A percentile compares a stretch with the other conserved stretches of the same genome.
phyloP scores from a whole-genome alignment of 345 rosid species.

The Eucalyptus tenuipes region DNA sequence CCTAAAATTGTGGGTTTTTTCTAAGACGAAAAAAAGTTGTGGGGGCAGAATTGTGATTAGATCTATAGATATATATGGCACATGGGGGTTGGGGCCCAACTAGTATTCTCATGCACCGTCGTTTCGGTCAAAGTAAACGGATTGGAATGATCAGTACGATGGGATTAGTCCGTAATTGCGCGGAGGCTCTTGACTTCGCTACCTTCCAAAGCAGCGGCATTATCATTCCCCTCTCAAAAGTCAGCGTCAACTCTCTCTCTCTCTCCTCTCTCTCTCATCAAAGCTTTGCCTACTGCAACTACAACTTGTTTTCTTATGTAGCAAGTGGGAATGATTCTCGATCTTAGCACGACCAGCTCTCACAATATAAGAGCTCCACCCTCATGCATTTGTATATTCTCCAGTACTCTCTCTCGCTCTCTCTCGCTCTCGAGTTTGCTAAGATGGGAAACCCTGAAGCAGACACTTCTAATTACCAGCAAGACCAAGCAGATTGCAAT shows the following conservation, averaged over 20 bases:
- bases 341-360: background rate
- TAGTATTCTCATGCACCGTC: background rate
- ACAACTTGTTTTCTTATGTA: background rate
- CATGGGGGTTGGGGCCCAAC: background rate
- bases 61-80: too few species aligned
- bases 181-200: background rate
- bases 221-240: background rate
- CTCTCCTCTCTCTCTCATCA: background rate
- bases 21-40: too few species aligned
- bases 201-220: background rate
- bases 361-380: background rate
- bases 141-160: background rate
- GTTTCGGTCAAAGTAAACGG: background rate
- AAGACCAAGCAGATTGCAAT: background rate
- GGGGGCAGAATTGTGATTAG: too few species aligned
- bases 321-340: background rate
- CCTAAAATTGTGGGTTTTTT: too few species aligned
- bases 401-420: background rate
- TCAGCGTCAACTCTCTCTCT: background rate
- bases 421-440: background rate
- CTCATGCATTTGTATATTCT: background rate
- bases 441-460: background rate
- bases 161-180: background rate
- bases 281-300: background rate
- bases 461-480: background rate